Conservation (phyloP, 2,329 filamentous ascomycete species). For the Botrytis fabae region DNA sequence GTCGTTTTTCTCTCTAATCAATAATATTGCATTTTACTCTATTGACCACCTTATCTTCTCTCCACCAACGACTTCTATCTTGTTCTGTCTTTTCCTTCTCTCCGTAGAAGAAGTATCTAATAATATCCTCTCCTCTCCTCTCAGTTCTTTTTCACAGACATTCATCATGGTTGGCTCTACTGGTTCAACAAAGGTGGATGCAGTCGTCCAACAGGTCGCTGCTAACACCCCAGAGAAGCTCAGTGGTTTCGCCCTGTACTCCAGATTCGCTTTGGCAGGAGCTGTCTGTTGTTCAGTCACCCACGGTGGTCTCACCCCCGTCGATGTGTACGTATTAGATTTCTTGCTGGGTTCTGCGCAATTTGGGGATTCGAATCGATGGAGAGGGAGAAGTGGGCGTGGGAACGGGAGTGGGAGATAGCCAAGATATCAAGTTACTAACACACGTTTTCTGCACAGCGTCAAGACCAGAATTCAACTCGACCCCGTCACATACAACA, state of each 20-base stretch:
- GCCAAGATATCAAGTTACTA: slow-evolving; percentile 29
- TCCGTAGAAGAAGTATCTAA: slow-evolving; percentile 10
- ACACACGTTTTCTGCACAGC: slow-evolving; percentile 49
- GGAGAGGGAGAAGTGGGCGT: not conserved
- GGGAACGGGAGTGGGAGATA: slow-evolving; percentile 24
- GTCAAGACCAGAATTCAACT: slow-evolving; percentile 97
- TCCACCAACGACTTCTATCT: slow-evolving; percentile 12
- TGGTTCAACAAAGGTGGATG: slow-evolving; percentile 40
- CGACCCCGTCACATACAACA: slow-evolving; percentile 86
- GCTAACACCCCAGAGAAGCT: slow-evolving; percentile 49
- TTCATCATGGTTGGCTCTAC: slow-evolving; percentile 36
- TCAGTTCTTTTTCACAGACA: slow-evolving; percentile 32
- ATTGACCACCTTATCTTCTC: slow-evolving; percentile 20
- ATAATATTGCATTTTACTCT: not conserved
- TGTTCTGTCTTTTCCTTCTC: slow-evolving; percentile 4
- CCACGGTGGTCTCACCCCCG: slow-evolving; percentile 93
- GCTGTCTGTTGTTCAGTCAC: slow-evolving; percentile 98
- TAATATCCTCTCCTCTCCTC: slow-evolving; percentile 22
- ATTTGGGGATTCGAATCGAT: not conserved
- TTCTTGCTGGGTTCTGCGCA: slow-evolving; percentile 4
- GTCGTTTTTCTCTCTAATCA: slow-evolving; percentile 16
- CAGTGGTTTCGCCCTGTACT: slow-evolving; percentile 75
- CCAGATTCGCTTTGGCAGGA: slow-evolving; percentile 94
- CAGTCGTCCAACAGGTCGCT: slow-evolving; percentile 38
- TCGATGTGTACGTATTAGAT: slow-evolving; percentile 86